Evolutionary conservation across 176 grass and related monocot species (phyloP).

Genomic region (Melocanna baccifera): DNA sequence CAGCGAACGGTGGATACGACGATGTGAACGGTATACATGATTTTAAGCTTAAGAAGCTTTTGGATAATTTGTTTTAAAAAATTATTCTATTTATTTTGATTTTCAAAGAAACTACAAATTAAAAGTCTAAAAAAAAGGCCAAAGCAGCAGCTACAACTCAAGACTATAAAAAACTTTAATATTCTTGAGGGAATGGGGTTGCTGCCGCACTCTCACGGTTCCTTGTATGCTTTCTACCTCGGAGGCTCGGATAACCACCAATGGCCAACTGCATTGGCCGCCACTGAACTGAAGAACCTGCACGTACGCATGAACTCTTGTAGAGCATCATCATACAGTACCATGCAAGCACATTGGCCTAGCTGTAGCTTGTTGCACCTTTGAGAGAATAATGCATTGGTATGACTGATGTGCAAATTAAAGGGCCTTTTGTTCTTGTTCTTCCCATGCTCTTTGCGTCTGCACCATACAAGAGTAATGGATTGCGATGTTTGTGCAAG

Average conservation of each 20-base stretch:
- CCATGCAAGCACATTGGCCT: not conserved
- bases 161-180: not conserved
- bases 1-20: too few relatives aligned
- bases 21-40: too few relatives aligned
- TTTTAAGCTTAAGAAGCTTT: too few relatives aligned
- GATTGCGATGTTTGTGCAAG: not conserved
- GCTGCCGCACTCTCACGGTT: not conserved
- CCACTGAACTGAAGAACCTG: not conserved
- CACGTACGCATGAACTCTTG: not conserved
- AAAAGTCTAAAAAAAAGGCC: not conserved
- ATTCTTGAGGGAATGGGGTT: not conserved
- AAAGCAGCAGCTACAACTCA: not conserved
- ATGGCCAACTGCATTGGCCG: slow-evolving; percentile 14
- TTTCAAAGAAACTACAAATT: too few relatives aligned
- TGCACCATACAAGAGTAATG: not conserved
- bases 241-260: not conserved
- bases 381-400: not conserved
- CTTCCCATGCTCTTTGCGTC: not conserved
- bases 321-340: not conserved
- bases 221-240: not conserved
- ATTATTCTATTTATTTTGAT: too few relatives aligned
- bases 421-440: not conserved
- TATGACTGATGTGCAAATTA: not conserved
- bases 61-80: too few relatives aligned
- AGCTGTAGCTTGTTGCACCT: not conserved